A percentile compares a stretch with the other conserved stretches of the same genome.
Conservation (phyloP, 2,329 filamentous ascomycete genomes). For the Pseudofabraea citricarpa region DNA sequence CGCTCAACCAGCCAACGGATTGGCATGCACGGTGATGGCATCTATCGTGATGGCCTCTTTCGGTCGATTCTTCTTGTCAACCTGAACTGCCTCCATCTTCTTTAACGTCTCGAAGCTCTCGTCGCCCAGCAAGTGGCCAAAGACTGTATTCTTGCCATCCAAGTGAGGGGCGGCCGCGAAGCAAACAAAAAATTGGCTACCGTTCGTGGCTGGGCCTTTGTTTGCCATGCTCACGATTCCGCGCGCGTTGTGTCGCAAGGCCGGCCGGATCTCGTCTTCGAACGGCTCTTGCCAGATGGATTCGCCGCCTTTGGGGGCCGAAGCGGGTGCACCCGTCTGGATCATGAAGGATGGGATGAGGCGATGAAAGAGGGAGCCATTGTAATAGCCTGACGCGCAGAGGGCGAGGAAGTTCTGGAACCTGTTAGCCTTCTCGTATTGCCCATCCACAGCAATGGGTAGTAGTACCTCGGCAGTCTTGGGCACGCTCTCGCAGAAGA, state of each 20-base stretch:
- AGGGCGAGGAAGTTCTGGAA: constrained; percentile 79
- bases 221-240: constrained; percentile 77
- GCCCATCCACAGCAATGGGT: background rate
- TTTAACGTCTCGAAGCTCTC: constrained; percentile 61
- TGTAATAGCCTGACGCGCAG: constrained; percentile 74
- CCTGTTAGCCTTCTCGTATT: constrained; percentile 11
- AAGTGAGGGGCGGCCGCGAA: constrained; percentile 75
- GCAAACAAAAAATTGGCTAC: constrained; percentile 77
- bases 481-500: constrained; percentile 93
- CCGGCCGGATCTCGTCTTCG: constrained; percentile 74
- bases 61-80: constrained; percentile 75
- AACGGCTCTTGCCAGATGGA: constrained; percentile 73
- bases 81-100: constrained; percentile 64
- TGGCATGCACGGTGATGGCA: constrained; percentile 70
- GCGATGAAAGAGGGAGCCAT: constrained; percentile 72
- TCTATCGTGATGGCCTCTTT: constrained; percentile 63
- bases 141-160: constrained; percentile 80
- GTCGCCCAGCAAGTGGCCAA: constrained; percentile 68
- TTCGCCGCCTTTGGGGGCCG: constrained; percentile 60
- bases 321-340: constrained; percentile 65
- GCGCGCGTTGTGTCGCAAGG: constrained; percentile 62
- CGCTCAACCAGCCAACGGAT: constrained; percentile 60
- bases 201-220: constrained; percentile 68
- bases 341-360: constrained; percentile 78
- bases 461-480: constrained; percentile 76